Evolutionary conservation across 495 filamentous ascomycete genomes (phyloP).

Genomic region (Polyplosphaeria fusca): DNA sequence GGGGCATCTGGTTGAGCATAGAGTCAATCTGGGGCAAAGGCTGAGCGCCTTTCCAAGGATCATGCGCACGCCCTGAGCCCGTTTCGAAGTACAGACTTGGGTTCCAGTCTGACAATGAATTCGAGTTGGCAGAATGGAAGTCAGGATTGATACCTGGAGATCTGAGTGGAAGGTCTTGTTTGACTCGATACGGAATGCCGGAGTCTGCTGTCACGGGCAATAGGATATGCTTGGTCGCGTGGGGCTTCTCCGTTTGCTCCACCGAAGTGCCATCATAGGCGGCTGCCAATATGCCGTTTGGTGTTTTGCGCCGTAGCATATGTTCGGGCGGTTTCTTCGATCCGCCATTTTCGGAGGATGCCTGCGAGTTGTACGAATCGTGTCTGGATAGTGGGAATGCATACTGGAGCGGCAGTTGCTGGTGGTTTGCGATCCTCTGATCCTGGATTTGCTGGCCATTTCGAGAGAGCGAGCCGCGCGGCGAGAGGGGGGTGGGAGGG

Average conservation of each 20-base stretch:
- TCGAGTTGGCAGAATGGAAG: conserved; percentile 5
- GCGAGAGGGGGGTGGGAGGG: conserved; percentile 10
- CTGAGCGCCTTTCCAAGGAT: conserved; percentile 25
- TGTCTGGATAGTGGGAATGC: conserved; percentile 41
- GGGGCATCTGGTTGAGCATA: conserved; percentile 41
- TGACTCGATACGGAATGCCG: conserved; percentile 20
- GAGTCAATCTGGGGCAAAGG: conserved; percentile 41
- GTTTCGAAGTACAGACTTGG: conserved; percentile 29
- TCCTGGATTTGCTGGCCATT: conserved; percentile 23
- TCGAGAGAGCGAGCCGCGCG: conserved; percentile 12
- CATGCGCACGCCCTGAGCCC: conserved; percentile 15
- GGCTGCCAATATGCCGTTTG: conserved; percentile 85
- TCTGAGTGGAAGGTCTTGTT: conserved; percentile 25
- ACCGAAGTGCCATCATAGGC: conserved; percentile 87
- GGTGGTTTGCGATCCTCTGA: conserved; percentile 23
- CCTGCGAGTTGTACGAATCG: conserved; percentile 24
- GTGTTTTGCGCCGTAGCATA: conserved; percentile 87
- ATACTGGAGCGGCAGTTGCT: conserved; percentile 40
- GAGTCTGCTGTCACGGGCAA: conserved; percentile 52
- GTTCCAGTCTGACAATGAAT: conserved; percentile 22
- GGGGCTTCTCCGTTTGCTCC: conserved; percentile 72
- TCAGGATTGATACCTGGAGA: conserved; percentile 15
- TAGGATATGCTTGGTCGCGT: conserved; percentile 84
- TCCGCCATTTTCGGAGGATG: conserved; percentile 28
- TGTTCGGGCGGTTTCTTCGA: conserved; percentile 53